phyloP scores from a whole-genome alignment of 441 rosid species.

The Omphalea diandra region DNA sequence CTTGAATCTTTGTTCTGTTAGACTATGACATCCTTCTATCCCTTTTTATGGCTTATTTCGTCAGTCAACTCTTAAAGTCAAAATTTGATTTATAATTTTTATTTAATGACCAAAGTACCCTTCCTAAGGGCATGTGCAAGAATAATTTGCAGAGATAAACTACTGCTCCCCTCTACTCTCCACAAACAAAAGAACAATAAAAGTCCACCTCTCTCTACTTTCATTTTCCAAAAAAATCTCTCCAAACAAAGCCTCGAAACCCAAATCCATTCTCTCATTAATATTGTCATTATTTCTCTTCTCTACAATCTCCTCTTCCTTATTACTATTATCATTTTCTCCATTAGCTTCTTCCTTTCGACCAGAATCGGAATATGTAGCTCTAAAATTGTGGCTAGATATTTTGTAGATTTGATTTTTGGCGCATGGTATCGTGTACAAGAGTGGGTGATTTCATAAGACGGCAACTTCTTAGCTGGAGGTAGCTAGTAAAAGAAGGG shows the following conservation, averaged over 20 bases:
- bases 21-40: too few species aligned
- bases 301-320: conserved; percentile 11
- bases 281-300: not conserved
- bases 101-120: too few species aligned
- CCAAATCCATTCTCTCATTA: conserved; percentile 33
- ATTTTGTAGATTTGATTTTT: conserved; percentile 27
- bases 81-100: too few species aligned
- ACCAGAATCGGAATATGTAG: conserved; percentile 26
- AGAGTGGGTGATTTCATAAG: conserved; percentile 53
- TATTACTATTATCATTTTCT: too few species aligned
- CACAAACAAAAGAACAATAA: too few species aligned
- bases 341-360: not conserved
- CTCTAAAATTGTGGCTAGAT: conserved; percentile 19
- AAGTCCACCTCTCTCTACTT: conserved; percentile 66
- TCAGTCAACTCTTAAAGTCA: too few species aligned
- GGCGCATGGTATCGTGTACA: conserved; percentile 42
- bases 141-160: too few species aligned
- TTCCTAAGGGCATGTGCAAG: too few species aligned
- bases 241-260: conserved; percentile 62
- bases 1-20: too few species aligned
- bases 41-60: too few species aligned
- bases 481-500: conserved; percentile 32
- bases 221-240: conserved; percentile 63
- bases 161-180: too few species aligned
- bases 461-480: conserved; percentile 88